These are phyloP conservation scores for Adiantum capillusveneris DNA, from an alignment of 75 land plant species.

Conservation along the genomic window DNA sequence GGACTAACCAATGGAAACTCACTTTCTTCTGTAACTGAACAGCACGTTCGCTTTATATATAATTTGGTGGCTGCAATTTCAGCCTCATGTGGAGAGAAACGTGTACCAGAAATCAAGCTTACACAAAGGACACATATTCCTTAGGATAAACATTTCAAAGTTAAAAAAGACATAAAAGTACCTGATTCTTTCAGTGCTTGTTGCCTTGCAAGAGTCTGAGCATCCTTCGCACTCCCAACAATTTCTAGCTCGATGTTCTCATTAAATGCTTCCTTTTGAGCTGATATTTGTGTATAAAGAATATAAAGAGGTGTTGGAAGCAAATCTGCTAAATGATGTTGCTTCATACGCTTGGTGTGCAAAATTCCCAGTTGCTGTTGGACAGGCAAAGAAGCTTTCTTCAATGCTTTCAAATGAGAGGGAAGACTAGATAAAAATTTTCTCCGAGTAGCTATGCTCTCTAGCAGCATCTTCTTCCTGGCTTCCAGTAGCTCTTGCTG, in stretches of 20 bases:
- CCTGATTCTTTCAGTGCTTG: constrained; percentile 66
- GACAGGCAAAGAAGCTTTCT: constrained; percentile 94
- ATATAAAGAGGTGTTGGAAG: constrained; percentile 93
- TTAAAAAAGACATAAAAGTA: constrained; percentile 18
- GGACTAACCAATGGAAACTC: no score
- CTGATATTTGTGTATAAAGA: constrained; percentile 67
- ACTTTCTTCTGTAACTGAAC: no score
- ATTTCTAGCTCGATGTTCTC: constrained; percentile 87
- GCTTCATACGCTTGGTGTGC: constrained; percentile 86
- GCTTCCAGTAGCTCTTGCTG: constrained; percentile 70
- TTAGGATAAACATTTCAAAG: no score
- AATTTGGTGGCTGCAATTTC: no score
- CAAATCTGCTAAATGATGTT: constrained; percentile 73
- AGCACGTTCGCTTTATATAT: no score
- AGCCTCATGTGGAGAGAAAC: no score
- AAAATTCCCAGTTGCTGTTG: constrained; percentile 78
- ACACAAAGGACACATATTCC: no score
- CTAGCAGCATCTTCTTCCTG: constrained; percentile 57
- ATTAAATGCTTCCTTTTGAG: constrained; percentile 88
- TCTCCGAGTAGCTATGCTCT: constrained; percentile 65
- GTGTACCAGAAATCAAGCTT: no score
- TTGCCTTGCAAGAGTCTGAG: constrained; percentile 66
- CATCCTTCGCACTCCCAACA: constrained; percentile 85
- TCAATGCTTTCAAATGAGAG: constrained; percentile 84
- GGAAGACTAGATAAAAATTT: constrained; percentile 90